phyloP scores from a whole-genome alignment of 2,329 filamentous ascomycete species.

The Aquanectria penicillioides region DNA sequence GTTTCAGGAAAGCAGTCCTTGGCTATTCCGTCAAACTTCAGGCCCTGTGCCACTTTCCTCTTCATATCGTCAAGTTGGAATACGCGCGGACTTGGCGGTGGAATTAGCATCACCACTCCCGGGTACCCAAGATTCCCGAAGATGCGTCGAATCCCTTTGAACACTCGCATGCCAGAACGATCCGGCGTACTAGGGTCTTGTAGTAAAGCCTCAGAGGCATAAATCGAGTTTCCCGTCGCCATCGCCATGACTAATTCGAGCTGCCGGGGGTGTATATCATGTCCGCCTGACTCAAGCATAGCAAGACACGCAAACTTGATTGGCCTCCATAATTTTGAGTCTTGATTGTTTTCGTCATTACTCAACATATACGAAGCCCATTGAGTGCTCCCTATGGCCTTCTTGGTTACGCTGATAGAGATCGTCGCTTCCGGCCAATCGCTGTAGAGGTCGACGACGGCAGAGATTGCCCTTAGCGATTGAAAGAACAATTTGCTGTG shows the following conservation, averaged over 20 bases:
- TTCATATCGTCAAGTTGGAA: background rate
- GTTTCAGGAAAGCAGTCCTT: background rate
- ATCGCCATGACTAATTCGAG: background rate
- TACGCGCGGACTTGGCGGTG: background rate
- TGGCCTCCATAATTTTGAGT: background rate
- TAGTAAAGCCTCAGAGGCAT: background rate
- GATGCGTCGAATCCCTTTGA: background rate
- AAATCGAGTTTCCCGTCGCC: background rate
- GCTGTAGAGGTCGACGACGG: background rate
- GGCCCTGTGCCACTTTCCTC: background rate
- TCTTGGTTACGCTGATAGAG: background rate
- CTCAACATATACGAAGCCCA: background rate
- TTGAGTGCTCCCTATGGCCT: background rate
- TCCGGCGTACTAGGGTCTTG: background rate
- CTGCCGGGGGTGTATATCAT: background rate
- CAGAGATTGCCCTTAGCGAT: background rate
- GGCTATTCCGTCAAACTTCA: background rate
- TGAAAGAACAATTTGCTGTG: background rate
- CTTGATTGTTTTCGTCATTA: background rate
- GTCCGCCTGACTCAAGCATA: background rate
- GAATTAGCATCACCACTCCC: background rate
- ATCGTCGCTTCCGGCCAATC: background rate
- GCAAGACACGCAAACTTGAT: background rate
- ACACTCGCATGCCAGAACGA: background rate
- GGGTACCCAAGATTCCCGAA: background rate